Evolutionary conservation across 2,329 filamentous ascomycete species (phyloP).

Genomic region (Aspergillus floridensis): DNA sequence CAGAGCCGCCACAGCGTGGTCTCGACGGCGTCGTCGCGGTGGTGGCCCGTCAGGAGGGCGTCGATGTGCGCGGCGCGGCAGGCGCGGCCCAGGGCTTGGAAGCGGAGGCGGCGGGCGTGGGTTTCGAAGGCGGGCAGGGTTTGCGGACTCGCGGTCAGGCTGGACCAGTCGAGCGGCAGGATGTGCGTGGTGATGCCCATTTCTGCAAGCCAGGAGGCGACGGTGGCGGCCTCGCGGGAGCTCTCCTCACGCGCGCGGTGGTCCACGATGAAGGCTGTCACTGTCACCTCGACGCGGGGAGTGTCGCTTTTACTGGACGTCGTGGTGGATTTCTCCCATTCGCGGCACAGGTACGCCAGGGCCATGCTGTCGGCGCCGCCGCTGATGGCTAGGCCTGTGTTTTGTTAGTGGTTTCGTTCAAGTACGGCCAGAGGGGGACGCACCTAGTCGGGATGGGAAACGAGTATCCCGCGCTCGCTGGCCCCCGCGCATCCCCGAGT

Average conservation of each 20-base stretch:
- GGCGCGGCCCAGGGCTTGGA: slow-evolving; percentile 63
- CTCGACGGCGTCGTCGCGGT: slow-evolving; percentile 87
- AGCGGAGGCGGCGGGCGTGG: slow-evolving; percentile 70
- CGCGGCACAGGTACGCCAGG: slow-evolving; percentile 69
- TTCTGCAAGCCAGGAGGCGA: slow-evolving; percentile 45
- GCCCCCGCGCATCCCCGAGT: slow-evolving; percentile 11
- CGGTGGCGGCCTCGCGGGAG: slow-evolving; percentile 53
- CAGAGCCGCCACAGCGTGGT: slow-evolving; percentile 78
- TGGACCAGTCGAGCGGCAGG: slow-evolving; percentile 54
- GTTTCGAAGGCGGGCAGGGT: slow-evolving; percentile 68
- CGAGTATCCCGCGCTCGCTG: slow-evolving; percentile 9
- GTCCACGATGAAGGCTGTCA: slow-evolving; percentile 61
- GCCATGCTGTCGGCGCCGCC: slow-evolving; percentile 99
- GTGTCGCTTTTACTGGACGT: slow-evolving; percentile 1
- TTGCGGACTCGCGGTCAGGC: neutral
- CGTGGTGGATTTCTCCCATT: slow-evolving; percentile 34
- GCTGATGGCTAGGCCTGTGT: slow-evolving; percentile 74
- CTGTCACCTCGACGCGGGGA: slow-evolving; percentile 18
- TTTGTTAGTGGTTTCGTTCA: slow-evolving; percentile 1
- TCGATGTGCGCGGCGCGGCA: slow-evolving; percentile 55
- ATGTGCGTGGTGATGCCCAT: slow-evolving; percentile 44
- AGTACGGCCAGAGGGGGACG: too few species aligned
- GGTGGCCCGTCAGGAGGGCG: slow-evolving; percentile 76
- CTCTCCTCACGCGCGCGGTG: slow-evolving; percentile 59
- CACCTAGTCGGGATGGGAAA: slow-evolving; percentile 30